Percentiles rank a stretch among this genome's conserved stretches.
These are phyloP conservation scores for Kalmusia sp. DNA, from an alignment of 2,329 filamentous ascomycete genomes.

Conservation along the genomic window DNA sequence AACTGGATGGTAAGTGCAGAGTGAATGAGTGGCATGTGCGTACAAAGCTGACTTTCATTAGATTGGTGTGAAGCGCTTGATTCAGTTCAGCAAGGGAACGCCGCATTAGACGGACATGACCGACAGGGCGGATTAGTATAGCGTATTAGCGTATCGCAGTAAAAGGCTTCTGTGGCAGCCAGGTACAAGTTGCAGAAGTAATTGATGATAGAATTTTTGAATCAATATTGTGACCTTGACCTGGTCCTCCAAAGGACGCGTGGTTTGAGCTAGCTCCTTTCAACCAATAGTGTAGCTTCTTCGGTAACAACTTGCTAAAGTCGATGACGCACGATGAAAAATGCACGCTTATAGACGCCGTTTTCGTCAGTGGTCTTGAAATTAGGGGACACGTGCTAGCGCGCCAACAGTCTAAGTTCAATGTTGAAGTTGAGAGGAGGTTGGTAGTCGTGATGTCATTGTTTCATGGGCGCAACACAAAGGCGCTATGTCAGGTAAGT, in stretches of 20 bases:
- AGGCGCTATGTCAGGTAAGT: neutral
- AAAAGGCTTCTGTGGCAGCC: neutral
- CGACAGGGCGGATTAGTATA: neutral
- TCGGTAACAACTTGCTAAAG: neutral
- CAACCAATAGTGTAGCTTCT: neutral
- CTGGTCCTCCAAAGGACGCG: no score
- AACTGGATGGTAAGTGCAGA: slow-evolving; percentile 58
- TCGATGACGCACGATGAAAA: neutral
- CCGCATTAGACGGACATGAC: slow-evolving; percentile 15
- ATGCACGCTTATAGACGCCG: neutral
- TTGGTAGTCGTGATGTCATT: slow-evolving; percentile 7
- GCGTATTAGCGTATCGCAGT: neutral
- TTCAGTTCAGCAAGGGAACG: slow-evolving; percentile 47
- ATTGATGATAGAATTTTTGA: neutral
- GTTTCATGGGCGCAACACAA: slow-evolving; percentile 1
- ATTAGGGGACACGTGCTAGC: neutral
- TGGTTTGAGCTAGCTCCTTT: neutral
- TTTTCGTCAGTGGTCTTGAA: neutral
- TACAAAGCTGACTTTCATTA: slow-evolving; percentile 19
- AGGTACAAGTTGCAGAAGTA: neutral
- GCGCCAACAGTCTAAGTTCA: neutral
- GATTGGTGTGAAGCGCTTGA: slow-evolving; percentile 48
- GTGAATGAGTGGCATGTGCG: neutral
- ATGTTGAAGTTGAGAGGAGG: neutral
- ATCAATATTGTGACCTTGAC: neutral